Percentiles rank a stretch among this genome's conserved stretches.
Evolutionary conservation across 768 basidiomycete genomes (phyloP).

Genomic region (Mycena albidolilacea): DNA sequence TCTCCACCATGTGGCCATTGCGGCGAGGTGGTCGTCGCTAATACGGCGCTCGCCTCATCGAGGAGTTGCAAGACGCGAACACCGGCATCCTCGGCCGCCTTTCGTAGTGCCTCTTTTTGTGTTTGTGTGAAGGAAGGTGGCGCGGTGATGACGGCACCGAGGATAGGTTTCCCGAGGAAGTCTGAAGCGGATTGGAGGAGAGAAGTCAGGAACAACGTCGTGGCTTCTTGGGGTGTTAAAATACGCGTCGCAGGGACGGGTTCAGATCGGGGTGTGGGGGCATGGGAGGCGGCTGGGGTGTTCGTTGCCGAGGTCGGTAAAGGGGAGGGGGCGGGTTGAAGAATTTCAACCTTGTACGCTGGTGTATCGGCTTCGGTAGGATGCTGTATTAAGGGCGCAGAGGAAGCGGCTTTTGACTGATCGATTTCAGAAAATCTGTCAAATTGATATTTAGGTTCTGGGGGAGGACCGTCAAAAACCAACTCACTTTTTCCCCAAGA

Average conservation of each 20-base stretch:
- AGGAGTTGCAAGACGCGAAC: constrained; percentile 89
- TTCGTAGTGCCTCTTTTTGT: constrained; percentile 79
- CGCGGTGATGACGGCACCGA: constrained; percentile 87
- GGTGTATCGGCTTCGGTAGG: constrained; percentile 79
- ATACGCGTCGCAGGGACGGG: constrained; percentile 77
- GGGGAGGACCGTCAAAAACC: background rate
- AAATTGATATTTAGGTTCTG: background rate
- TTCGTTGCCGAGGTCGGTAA: constrained; percentile 67
- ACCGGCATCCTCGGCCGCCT: constrained; percentile 85
- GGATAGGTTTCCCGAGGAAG: constrained; percentile 86
- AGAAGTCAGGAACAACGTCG: constrained; percentile 87
- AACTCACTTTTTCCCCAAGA: constrained; percentile 89
- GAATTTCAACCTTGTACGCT: constrained; percentile 87
- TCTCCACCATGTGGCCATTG: constrained; percentile 54
- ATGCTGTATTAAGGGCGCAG: constrained; percentile 84
- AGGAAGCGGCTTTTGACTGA: constrained; percentile 64
- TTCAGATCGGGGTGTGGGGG: constrained; percentile 81
- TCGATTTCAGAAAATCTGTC: constrained; percentile 83
- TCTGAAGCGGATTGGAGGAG: constrained; percentile 91
- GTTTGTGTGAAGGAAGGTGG: constrained; percentile 81
- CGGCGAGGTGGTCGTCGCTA: constrained; percentile 67
- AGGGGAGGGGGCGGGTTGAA: constrained; percentile 83
- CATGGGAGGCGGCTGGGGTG: constrained; percentile 76
- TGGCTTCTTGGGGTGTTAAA: constrained; percentile 87
- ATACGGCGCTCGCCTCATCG: constrained; percentile 88